These are phyloP conservation scores for Penicillium paxilli DNA, from an alignment of 495 filamentous ascomycete genomes.

Conservation along the genomic window DNA sequence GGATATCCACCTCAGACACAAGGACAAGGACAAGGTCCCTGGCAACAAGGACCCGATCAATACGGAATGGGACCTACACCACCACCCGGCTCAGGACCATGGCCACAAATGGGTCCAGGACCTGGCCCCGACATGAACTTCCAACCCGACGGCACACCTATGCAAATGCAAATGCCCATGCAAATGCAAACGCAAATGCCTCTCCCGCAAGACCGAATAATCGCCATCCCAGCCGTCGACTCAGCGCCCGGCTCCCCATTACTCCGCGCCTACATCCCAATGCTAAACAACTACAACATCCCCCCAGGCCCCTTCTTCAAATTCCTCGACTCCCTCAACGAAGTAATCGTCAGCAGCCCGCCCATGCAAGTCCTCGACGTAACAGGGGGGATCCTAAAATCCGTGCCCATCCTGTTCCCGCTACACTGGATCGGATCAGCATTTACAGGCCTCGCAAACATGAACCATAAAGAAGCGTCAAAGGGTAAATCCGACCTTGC, in stretches of 20 bases:
- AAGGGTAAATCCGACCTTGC: slow-evolving; percentile 29
- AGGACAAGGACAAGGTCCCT: too few species aligned
- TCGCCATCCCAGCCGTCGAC: slow-evolving; percentile 29
- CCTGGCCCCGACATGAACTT: too few species aligned
- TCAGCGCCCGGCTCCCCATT: slow-evolving; percentile 23
- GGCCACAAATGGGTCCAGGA: too few species aligned
- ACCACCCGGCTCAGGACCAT: too few species aligned
- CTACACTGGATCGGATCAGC: slow-evolving; percentile 25
- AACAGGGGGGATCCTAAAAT: slow-evolving; percentile 30
- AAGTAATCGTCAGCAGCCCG: slow-evolving; percentile 26
- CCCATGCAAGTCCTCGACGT: slow-evolving; percentile 36
- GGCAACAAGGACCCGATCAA: too few species aligned
- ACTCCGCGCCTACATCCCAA: slow-evolving; percentile 28
- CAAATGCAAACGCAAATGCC: neutral
- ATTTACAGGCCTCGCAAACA: slow-evolving; percentile 25
- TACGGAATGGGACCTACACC: too few species aligned
- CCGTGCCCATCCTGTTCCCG: slow-evolving; percentile 33
- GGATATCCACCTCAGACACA: too few species aligned
- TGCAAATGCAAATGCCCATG: neutral
- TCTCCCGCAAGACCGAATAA: slow-evolving; percentile 4
- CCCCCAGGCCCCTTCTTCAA: slow-evolving; percentile 25
- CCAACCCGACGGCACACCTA: neutral
- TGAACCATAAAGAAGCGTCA: slow-evolving; percentile 24
- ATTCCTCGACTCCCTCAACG: slow-evolving; percentile 34
- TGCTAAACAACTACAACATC: slow-evolving; percentile 21